Percentiles rank a stretch among this genome's conserved stretches.
These are phyloP conservation scores for Paulownia fortunei DNA, from an alignment of 257 asterid species.

Conservation along the genomic window DNA sequence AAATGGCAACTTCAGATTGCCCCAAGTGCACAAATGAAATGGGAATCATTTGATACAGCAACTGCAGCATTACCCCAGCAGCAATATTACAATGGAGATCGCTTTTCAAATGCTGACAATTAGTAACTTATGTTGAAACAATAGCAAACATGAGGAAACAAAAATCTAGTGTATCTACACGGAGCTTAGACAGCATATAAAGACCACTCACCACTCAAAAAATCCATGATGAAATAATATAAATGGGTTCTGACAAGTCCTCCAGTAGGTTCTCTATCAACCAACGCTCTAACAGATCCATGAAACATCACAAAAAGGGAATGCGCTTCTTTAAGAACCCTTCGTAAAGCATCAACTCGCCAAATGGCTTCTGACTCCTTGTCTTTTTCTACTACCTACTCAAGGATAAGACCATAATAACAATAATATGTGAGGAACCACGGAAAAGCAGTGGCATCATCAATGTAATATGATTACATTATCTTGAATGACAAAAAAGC, in stretches of 20 bases:
- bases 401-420: conserved; percentile 32
- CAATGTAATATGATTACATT: not conserved
- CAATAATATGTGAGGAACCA: conserved; percentile 26
- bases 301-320: conserved; percentile 92
- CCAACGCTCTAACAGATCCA: conserved; percentile 78
- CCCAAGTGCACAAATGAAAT: conserved; percentile 74
- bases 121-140: conserved; percentile 85
- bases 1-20: conserved; percentile 65
- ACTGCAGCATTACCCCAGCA: conserved; percentile 99
- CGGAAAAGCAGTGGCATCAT: conserved; percentile 1
- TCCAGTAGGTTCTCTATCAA: conserved; percentile 92
- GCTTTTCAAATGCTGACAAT: conserved; percentile 96
- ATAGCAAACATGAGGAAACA: conserved; percentile 43
- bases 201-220: conserved; percentile 82
- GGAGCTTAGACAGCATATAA: conserved; percentile 36
- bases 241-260: conserved; percentile 78
- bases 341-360: conserved; percentile 76
- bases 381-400: conserved; percentile 81
- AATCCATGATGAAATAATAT: conserved; percentile 90
- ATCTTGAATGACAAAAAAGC: not conserved
- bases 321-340: conserved; percentile 84
- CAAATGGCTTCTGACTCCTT: conserved; percentile 80
- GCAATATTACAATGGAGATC: conserved; percentile 91
- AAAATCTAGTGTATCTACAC: conserved; percentile 35
- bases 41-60: conserved; percentile 78